A percentile compares a stretch with the other conserved stretches of the same genome.
phyloP scores from a whole-genome alignment of 257 asterid species.

The Primulina huaijiensis region DNA sequence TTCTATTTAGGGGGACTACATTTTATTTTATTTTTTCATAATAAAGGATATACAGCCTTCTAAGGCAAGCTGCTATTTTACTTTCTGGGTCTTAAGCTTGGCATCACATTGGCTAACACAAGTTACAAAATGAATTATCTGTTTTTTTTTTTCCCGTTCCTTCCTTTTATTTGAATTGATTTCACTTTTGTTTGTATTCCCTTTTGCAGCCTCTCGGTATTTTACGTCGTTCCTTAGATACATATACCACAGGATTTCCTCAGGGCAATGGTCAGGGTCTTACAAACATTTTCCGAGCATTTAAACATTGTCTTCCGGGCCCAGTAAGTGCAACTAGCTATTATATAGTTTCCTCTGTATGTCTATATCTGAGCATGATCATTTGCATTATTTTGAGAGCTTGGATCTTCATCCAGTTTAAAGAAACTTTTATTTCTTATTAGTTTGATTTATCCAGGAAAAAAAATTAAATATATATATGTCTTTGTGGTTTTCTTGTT shows the following conservation, averaged over 20 bases:
- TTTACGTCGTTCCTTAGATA: slow-evolving; percentile 78
- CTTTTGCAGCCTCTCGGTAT: slow-evolving; percentile 82
- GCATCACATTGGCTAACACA: slow-evolving; percentile 3
- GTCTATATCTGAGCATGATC: neutral
- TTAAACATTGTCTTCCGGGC: slow-evolving; percentile 83
- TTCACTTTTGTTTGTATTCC: slow-evolving; percentile 15
- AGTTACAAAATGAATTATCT: slow-evolving; percentile 19
- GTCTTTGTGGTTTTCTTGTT: neutral
- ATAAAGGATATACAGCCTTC: slow-evolving; percentile 74
- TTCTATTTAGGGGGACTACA: too few species aligned
- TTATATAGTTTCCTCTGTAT: neutral
- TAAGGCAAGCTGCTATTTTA: slow-evolving; percentile 53
- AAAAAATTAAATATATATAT: neutral
- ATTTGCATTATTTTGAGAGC: neutral
- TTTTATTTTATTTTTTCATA: slow-evolving; percentile 46
- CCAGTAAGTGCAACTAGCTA: slow-evolving; percentile 51
- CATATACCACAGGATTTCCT: slow-evolving; percentile 89
- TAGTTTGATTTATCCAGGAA: neutral
- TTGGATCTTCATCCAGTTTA: neutral
- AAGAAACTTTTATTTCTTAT: neutral
- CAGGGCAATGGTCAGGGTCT: slow-evolving; percentile 70
- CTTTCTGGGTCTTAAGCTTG: slow-evolving; percentile 17
- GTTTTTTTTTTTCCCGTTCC: slow-evolving; percentile 13
- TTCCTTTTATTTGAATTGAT: slow-evolving; percentile 6
- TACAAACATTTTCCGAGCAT: slow-evolving; percentile 70